phyloP scores from a whole-genome alignment of 73 alveolate genomes.

The Stentor coeruleus region DNA sequence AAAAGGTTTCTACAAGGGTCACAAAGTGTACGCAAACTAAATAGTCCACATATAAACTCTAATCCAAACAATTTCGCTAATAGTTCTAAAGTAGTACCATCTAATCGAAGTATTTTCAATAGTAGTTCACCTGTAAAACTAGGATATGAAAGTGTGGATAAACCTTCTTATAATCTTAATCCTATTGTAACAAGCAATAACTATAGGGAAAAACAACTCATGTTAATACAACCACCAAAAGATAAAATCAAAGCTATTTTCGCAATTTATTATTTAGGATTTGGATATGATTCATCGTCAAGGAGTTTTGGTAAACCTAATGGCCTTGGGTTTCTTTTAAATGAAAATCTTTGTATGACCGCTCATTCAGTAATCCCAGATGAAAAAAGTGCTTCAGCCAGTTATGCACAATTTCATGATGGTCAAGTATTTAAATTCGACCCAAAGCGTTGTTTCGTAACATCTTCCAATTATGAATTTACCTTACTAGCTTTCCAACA shows the following conservation, averaged over 20 bases:
- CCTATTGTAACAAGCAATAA: background rate
- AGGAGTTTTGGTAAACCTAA: conserved; percentile 17
- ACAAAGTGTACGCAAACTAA: background rate
- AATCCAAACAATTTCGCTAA: background rate
- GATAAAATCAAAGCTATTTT: conserved; percentile 11
- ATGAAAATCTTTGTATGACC: background rate
- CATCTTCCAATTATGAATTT: background rate
- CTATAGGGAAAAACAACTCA: background rate
- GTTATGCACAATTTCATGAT: conserved; percentile 25
- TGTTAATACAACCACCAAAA: background rate
- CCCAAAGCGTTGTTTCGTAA: conserved; percentile 20
- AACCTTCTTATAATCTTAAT: background rate
- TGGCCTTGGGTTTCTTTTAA: conserved; percentile 25
- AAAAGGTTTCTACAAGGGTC: background rate
- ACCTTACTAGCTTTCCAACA: conserved; percentile 25
- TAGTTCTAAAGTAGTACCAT: background rate
- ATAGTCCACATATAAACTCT: no score
- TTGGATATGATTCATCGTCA: background rate
- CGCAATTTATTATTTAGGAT: conserved; percentile 26
- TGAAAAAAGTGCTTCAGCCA: background rate
- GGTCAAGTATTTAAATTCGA: conserved; percentile 26
- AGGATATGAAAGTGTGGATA: background rate
- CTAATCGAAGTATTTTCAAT: no score
- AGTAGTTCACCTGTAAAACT: no score
- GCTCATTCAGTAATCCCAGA: conserved; percentile 20